Percentiles rank a stretch among this genome's conserved stretches.
Evolutionary conservation across 331 rosid genomes (phyloP).

Genomic region (Telfairia occidentalis): DNA sequence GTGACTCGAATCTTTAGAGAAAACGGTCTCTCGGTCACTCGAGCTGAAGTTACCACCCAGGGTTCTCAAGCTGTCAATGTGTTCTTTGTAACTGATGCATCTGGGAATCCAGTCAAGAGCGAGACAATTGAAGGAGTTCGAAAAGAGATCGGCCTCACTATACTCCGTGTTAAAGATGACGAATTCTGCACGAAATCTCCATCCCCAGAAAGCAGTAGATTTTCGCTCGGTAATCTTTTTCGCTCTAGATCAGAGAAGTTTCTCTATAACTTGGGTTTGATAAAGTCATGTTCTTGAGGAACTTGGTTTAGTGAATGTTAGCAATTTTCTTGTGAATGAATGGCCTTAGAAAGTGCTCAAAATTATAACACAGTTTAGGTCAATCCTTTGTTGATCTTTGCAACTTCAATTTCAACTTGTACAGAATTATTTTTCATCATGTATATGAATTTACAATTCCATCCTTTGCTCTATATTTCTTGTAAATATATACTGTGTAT

Average conservation of each 20-base stretch:
- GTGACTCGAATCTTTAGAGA: conserved; percentile 95
- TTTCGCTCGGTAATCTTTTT: conserved; percentile 61
- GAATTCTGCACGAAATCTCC: conserved; percentile 42
- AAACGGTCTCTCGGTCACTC: conserved; percentile 73
- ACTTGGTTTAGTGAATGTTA: conserved; percentile 21
- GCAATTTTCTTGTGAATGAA: conserved; percentile 12
- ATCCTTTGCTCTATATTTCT: background rate
- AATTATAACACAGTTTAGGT: conserved; percentile 21
- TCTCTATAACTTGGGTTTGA: conserved; percentile 83
- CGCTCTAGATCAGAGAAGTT: conserved; percentile 78
- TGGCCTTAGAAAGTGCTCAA: background rate
- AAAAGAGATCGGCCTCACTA: conserved; percentile 62
- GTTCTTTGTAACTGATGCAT: conserved; percentile 77
- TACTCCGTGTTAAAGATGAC: conserved; percentile 50
- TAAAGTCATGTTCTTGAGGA: conserved; percentile 60
- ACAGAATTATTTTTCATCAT: conserved; percentile 18
- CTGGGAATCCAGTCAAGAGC: conserved; percentile 66
- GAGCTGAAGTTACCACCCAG: conserved; percentile 84
- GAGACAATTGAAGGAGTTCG: conserved; percentile 81
- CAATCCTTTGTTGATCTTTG: conserved; percentile 27
- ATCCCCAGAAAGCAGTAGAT: conserved; percentile 40
- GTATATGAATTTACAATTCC: conserved; percentile 17
- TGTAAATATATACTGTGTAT: background rate
- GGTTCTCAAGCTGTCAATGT: conserved; percentile 67
- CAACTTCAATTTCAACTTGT: conserved; percentile 20